These are phyloP conservation scores for Datura wrightii DNA, from an alignment of 257 asterid species.

Conservation along the genomic window DNA sequence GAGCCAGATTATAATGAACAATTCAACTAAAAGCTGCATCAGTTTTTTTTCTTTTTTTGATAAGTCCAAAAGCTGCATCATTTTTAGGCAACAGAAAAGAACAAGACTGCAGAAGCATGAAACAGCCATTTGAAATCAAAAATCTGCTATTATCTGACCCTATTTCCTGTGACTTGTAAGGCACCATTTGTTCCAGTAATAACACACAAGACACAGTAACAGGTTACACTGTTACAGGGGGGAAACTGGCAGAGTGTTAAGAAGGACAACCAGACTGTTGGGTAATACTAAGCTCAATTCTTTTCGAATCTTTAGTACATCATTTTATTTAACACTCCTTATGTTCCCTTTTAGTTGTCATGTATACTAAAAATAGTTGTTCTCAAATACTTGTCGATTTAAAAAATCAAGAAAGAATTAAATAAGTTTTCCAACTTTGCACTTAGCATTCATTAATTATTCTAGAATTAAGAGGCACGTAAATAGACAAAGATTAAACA, in stretches of 20 bases:
- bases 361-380: no score
- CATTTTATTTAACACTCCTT: neutral
- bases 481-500: no score
- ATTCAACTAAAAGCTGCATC: conserved; percentile 1
- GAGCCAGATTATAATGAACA: conserved; percentile 6
- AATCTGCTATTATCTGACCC: neutral
- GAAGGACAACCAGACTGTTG: neutral
- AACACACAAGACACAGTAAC: neutral
- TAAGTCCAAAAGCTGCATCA: neutral
- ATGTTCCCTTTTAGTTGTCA: no score
- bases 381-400: no score
- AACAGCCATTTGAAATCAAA: neutral
- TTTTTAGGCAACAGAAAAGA: neutral
- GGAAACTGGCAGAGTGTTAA: neutral
- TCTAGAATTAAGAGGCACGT: no score
- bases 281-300: neutral
- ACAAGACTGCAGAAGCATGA: conserved; percentile 5
- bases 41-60: neutral
- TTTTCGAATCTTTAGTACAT: neutral
- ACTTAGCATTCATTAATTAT: no score
- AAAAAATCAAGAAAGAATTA: no score
- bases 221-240: neutral
- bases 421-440: no score
- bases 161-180: neutral
- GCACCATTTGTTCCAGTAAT: neutral